phyloP scores from a whole-genome alignment of 352 stramenopile genomes.

The Phytophthora hybrid region DNA sequence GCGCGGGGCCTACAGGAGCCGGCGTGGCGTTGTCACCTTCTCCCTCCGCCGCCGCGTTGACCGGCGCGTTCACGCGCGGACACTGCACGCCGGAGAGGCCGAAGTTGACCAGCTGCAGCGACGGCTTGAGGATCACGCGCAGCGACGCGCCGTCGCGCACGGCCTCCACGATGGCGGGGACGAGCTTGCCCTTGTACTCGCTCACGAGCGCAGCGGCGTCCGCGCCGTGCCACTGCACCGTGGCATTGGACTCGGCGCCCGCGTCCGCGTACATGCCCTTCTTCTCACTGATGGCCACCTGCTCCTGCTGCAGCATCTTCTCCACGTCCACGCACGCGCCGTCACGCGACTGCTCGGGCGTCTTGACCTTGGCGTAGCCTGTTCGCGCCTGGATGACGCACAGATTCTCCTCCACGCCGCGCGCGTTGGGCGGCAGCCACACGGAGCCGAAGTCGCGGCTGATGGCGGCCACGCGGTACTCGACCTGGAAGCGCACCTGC shows the following conservation, averaged over 20 bases:
- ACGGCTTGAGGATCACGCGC: conserved; percentile 86
- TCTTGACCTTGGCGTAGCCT: conserved; percentile 89
- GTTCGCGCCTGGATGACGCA: conserved; percentile 86
- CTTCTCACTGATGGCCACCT: conserved; percentile 79
- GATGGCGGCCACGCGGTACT: conserved; percentile 56
- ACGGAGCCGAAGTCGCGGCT: conserved; percentile 89
- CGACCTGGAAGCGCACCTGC: conserved; percentile 87
- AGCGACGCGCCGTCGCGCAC: conserved; percentile 96
- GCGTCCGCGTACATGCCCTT: conserved; percentile 84
- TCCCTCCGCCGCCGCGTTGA: conserved; percentile 20
- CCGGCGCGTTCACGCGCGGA: conserved; percentile 92
- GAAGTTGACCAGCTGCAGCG: conserved; percentile 95
- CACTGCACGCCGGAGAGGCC: conserved; percentile 95
- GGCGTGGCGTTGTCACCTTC: conserved; percentile 13
- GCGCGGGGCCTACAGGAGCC: conserved; percentile 55
- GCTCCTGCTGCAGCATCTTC: conserved; percentile 84
- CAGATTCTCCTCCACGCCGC: conserved; percentile 83
- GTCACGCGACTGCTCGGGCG: conserved; percentile 74
- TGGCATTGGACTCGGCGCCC: conserved; percentile 63
- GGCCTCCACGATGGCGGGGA: conserved; percentile 94
- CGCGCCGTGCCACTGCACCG: conserved; percentile 82
- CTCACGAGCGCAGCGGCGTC: conserved; percentile 85
- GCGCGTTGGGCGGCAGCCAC: conserved; percentile 69
- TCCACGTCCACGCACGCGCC: conserved; percentile 74
- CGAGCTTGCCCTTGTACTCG: conserved; percentile 88